Evolutionary conservation across 2,329 filamentous ascomycete genomes (phyloP).

Genomic region (Xylariaceae sp.): DNA sequence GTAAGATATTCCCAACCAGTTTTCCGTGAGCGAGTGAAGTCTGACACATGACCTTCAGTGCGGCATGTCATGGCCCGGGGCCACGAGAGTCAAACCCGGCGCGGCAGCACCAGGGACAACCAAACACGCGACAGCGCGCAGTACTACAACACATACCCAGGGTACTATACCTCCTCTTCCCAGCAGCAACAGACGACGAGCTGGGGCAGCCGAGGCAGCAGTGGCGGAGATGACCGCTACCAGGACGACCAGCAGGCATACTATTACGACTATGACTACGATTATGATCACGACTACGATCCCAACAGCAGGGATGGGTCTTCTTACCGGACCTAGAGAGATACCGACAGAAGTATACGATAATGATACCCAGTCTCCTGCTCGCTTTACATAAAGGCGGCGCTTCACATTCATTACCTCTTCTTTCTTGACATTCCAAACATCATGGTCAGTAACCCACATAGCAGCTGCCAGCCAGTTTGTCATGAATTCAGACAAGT

Average conservation of each 20-base stretch:
- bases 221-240: slow-evolving; percentile 33
- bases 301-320: slow-evolving; percentile 29
- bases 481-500: neutral
- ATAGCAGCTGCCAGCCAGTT: neutral
- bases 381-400: too few relatives aligned
- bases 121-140: slow-evolving; percentile 30
- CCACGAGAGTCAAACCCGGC: slow-evolving; percentile 55
- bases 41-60: slow-evolving; percentile 44
- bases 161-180: slow-evolving; percentile 40
- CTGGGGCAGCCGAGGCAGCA: slow-evolving; percentile 33
- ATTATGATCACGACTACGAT: slow-evolving; percentile 28
- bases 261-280: slow-evolving; percentile 25
- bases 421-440: neutral
- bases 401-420: too few relatives aligned
- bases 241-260: slow-evolving; percentile 32
- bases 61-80: slow-evolving; percentile 58
- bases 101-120: slow-evolving; percentile 36
- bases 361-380: too few relatives aligned
- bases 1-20: slow-evolving; percentile 14
- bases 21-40: neutral
- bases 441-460: neutral
- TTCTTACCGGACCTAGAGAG: slow-evolving; percentile 28
- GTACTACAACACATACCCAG: slow-evolving; percentile 33
- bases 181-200: slow-evolving; percentile 41
- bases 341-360: too few relatives aligned